Conservation (phyloP, 2,329 filamentous ascomycete genomes). For the Colletotrichum sansevieriae region DNA sequence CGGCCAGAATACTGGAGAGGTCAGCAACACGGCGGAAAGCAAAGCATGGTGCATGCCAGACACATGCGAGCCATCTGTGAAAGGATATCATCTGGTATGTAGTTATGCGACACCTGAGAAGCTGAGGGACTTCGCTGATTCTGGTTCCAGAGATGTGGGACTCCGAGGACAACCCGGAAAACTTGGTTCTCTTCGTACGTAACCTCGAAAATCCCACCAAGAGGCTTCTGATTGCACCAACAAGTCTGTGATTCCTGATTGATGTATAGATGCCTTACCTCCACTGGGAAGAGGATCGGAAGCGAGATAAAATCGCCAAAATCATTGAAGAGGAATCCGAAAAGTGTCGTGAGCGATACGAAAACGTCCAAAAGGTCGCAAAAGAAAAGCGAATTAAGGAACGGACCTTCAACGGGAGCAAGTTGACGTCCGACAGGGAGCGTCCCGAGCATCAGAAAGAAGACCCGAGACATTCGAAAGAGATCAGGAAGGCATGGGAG, state of each 20-base stretch:
- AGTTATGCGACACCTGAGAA: no score
- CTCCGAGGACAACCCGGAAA: slow-evolving; percentile 43
- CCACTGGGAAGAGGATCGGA: slow-evolving; percentile 57
- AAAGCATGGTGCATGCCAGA: slow-evolving; percentile 49
- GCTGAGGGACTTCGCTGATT: no score
- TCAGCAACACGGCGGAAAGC: slow-evolving; percentile 48
- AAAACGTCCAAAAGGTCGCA: slow-evolving; percentile 6
- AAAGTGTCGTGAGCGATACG: slow-evolving; percentile 18
- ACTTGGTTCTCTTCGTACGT: slow-evolving; percentile 49
- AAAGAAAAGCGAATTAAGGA: background rate
- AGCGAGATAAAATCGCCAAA: slow-evolving; percentile 46
- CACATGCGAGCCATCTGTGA: slow-evolving; percentile 53
- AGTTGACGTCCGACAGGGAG: no score
- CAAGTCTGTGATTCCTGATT: background rate
- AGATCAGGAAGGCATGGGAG: background rate
- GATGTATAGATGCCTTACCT: slow-evolving; percentile 54
- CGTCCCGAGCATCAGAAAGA: slow-evolving; percentile 13
- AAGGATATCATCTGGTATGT: slow-evolving; percentile 47
- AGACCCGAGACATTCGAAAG: slow-evolving; percentile 27
- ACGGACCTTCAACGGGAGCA: background rate
- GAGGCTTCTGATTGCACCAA: no score
- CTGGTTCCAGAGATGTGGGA: slow-evolving; percentile 11
- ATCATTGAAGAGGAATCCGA: slow-evolving; percentile 44
- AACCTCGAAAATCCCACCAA: no score
- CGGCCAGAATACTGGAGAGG: slow-evolving; percentile 52